A percentile compares a stretch with the other conserved stretches of the same genome.
These are phyloP conservation scores for Albatrellus sp. DNA, from an alignment of 1,284 basidiomycete species.

Conservation along the genomic window DNA sequence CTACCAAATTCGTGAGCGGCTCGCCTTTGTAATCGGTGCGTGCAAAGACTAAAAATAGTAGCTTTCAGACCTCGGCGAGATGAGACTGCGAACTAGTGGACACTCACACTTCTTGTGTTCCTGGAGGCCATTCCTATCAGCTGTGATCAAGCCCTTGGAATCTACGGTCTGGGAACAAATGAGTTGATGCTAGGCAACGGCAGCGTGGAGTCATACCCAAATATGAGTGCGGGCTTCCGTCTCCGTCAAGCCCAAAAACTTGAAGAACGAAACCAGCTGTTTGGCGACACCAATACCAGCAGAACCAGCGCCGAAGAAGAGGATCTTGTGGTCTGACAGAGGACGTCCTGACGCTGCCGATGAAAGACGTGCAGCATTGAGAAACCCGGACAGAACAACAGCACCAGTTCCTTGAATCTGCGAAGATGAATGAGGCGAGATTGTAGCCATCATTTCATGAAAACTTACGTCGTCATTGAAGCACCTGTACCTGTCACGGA, in stretches of 20 bases:
- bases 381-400: conserved; percentile 71
- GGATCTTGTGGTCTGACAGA: conserved; percentile 61
- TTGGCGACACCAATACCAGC: conserved; percentile 75
- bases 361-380: conserved; percentile 62
- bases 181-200: conserved; percentile 5
- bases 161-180: conserved; percentile 43
- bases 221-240: conserved; percentile 59
- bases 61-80: neutral
- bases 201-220: conserved; percentile 35
- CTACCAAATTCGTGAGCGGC: conserved; percentile 31
- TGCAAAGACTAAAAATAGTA: conserved; percentile 43
- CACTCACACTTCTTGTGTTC: conserved; percentile 57
- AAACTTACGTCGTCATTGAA: conserved; percentile 72
- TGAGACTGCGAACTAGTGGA: neutral
- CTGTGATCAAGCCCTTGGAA: conserved; percentile 66
- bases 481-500: conserved; percentile 47
- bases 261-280: conserved; percentile 69
- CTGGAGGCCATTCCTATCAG: conserved; percentile 51
- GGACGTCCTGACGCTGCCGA: conserved; percentile 47
- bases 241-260: conserved; percentile 45
- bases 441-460: too few relatives aligned
- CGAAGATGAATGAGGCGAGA: conserved; percentile 5
- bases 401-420: conserved; percentile 60
- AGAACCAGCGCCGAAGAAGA: conserved; percentile 74
- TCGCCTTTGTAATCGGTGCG: conserved; percentile 58